Evolutionary conservation across 345 rosid species (phyloP), one percentile per base, ranked within the genome.

Genomic region (Odontarrhena argentea): DNA sequence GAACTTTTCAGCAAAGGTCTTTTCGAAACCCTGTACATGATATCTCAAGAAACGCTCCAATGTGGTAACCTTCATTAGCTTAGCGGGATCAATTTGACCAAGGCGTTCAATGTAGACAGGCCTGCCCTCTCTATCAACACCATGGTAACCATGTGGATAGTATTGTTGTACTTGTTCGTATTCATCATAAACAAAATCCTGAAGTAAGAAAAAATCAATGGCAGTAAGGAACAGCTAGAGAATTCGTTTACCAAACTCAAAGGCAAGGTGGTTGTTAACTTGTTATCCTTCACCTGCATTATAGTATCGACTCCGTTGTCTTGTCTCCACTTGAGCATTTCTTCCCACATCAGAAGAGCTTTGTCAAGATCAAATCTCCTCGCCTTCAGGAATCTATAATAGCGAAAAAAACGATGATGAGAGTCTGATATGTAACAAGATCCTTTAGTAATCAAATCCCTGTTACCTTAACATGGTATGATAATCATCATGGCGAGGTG

Each of bases 61-160:
- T 22, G 96, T 83, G 49, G 99, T 93, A 64, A 79, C 80, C 71
- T 75, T 83, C 96, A 93, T 81, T 57, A 93, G 82, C 81, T 84
- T 90, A 80, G 55, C 58, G 22, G 96, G 92, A 46, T 87, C 96
- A 62, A 85, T 73, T 83, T 82, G 82, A 54, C 97, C 97, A 22
- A 87, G 81, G 60, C 89, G 85, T 79, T 93, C 97, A 37, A 93
- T 84, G 65, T 93, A 93, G 43, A 90, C 80, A 70, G 99, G 99
- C 14, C 85, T 78, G 1, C 99, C 97, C 34, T 73, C 88, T 86
- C 84, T 88, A 57, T 93, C 98, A 61, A 88, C 84, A 59, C 98
- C 98, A 82, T 93, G 98, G 72, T 88, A 93, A 70, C 97, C 98
- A 72, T 90, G 97, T 61, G 98, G 98, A 75, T 93, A 93, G 72